Evolutionary conservation across 2,329 filamentous ascomycete species (phyloP).

Genomic region (Phaeosphaeriaceae sp.): DNA sequence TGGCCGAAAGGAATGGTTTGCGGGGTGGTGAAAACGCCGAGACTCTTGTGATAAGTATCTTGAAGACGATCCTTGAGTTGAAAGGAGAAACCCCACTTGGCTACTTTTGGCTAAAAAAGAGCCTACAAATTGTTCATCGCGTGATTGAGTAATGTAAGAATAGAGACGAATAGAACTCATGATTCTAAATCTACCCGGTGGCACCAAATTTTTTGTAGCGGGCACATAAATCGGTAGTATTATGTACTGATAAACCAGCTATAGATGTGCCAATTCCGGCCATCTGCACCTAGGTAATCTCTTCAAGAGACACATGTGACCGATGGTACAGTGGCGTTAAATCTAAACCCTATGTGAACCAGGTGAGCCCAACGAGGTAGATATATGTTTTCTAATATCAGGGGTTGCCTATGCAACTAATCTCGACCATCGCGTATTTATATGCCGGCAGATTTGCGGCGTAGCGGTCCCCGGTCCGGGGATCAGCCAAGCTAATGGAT

Average conservation of each 20-base stretch:
- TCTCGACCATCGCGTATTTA: conserved; percentile 1
- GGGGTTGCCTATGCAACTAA: conserved; percentile 1
- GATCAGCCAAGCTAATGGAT: conserved; percentile 9
- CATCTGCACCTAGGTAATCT: no score
- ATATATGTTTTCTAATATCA: conserved; percentile 1
- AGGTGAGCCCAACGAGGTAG: background rate
- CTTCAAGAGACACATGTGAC: no score
- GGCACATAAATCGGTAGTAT: background rate
- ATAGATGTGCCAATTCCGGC: no score
- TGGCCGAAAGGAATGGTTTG: background rate
- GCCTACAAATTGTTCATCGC: background rate
- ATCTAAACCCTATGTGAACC: background rate
- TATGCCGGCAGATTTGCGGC: conserved; percentile 7
- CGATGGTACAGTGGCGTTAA: no score
- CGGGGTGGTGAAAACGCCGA: background rate
- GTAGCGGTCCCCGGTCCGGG: conserved; percentile 6
- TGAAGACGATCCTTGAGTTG: background rate
- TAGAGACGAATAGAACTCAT: background rate
- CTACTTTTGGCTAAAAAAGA: background rate
- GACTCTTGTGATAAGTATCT: conserved; percentile 1
- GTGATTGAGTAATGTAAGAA: conserved; percentile 1
- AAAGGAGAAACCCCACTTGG: background rate
- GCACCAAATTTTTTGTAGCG: background rate
- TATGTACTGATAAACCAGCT: background rate
- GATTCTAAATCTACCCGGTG: no score